Percentiles rank a stretch among this genome's conserved stretches.
Conservation (phyloP, 139 green algal genomes). For the Cymbomonas tetramitiformis region DNA sequence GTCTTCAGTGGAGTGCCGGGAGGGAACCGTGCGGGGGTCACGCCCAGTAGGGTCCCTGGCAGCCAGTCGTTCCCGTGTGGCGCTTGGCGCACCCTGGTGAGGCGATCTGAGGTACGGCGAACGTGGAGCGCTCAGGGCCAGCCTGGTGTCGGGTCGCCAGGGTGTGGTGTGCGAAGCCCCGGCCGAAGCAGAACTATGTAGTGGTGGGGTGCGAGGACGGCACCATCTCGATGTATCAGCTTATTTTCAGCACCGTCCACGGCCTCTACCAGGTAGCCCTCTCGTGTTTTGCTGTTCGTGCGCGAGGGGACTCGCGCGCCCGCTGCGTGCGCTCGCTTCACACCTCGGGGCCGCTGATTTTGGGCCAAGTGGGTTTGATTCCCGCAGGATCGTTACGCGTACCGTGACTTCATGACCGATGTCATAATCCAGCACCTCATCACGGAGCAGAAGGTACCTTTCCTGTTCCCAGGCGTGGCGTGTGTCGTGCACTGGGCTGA, state of each 20-base stretch:
- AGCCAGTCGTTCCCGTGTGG: too few species aligned
- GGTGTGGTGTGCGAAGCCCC: constrained; percentile 39
- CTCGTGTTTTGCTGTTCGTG: constrained; percentile 45
- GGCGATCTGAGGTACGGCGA: too few species aligned
- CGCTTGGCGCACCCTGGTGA: too few species aligned
- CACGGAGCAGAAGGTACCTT: constrained; percentile 62
- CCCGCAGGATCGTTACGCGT: constrained; percentile 23
- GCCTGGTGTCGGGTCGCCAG: too few species aligned
- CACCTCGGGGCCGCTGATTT: too few species aligned
- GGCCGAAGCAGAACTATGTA: constrained; percentile 49
- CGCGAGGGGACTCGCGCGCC: too few species aligned
- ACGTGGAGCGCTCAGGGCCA: too few species aligned
- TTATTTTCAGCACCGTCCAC: constrained; percentile 56
- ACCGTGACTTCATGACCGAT: constrained; percentile 61
- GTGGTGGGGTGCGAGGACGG: constrained; percentile 55
- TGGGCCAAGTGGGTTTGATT: too few species aligned
- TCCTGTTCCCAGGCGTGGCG: not conserved
- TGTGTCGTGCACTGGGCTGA: too few species aligned
- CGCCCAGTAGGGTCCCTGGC: too few species aligned
- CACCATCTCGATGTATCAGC: constrained; percentile 48
- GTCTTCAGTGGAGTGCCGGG: too few species aligned
- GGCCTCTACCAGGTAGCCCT: constrained; percentile 57
- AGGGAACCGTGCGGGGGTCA: too few species aligned
- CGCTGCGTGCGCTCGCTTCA: constrained; percentile 15
- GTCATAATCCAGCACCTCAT: constrained; percentile 72